These are phyloP conservation scores for Rhodomyrtus tomentosa DNA, from an alignment of 345 rosid genomes.

Conservation along the genomic window DNA sequence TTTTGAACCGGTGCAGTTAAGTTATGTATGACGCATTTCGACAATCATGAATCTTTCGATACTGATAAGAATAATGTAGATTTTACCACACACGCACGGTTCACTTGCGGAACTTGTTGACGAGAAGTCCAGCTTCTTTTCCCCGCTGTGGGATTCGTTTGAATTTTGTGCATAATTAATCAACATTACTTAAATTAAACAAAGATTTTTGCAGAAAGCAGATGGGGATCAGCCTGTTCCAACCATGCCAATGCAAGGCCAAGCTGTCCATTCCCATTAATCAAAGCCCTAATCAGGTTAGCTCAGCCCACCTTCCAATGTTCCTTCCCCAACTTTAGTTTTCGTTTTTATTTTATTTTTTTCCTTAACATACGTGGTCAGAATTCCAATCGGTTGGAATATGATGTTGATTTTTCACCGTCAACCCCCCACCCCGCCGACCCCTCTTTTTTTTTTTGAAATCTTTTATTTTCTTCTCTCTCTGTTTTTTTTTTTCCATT, in stretches of 20 bases:
- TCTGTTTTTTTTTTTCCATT: too few relatives aligned
- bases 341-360: neutral
- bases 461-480: too few relatives aligned
- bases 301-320: neutral
- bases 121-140: neutral
- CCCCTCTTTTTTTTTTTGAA: too few relatives aligned
- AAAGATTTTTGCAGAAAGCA: neutral
- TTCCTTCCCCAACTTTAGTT: too few relatives aligned
- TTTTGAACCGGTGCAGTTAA: too few relatives aligned
- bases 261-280: neutral
- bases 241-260: neutral
- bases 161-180: neutral
- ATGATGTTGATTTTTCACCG: neutral
- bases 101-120: neutral
- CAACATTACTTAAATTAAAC: neutral
- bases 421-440: too few relatives aligned
- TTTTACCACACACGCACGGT: too few relatives aligned
- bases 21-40: too few relatives aligned
- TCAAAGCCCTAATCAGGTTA: neutral
- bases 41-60: too few relatives aligned
- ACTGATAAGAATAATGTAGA: too few relatives aligned
- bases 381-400: neutral
- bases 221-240: neutral
- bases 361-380: neutral
- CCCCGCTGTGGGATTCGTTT: neutral